Conservation (phyloP, 2,329 filamentous ascomycete species). For the Decorospora gaudefroyi region DNA sequence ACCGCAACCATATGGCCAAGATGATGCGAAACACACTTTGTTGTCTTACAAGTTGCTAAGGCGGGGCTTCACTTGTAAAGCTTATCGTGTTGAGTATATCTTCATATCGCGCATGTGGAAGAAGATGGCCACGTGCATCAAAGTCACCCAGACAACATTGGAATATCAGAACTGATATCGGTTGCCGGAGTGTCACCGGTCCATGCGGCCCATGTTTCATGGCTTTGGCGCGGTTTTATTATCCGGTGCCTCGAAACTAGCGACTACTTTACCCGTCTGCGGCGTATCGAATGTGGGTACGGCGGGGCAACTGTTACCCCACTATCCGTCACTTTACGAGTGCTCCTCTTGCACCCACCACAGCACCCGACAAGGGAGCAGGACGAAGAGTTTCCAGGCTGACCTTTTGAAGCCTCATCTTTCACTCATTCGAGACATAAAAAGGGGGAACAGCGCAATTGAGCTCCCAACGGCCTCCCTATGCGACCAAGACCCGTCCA, state of each 20-base stretch:
- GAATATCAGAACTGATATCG: too few species aligned
- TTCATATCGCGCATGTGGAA: too few species aligned
- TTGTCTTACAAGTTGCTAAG: not conserved
- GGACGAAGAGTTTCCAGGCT: not conserved
- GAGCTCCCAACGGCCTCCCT: not conserved
- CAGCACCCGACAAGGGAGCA: conserved; percentile 6
- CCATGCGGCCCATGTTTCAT: not conserved
- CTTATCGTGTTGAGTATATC: not conserved
- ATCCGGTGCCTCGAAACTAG: conserved; percentile 25
- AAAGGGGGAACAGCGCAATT: conserved; percentile 1
- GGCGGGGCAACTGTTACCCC: conserved; percentile 22
- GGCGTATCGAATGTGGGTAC: conserved; percentile 18
- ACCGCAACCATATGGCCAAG: not conserved
- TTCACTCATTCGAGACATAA: conserved; percentile 2
- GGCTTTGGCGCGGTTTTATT: conserved; percentile 17
- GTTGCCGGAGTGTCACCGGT: not conserved
- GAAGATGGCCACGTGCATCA: conserved; percentile 1
- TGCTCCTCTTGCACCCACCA: conserved; percentile 9
- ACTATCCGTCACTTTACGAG: conserved; percentile 18
- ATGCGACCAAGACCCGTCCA: conserved; percentile 4
- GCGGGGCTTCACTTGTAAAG: not conserved
- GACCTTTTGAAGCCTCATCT: conserved; percentile 10
- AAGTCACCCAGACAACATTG: not conserved
- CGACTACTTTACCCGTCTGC: conserved; percentile 21
- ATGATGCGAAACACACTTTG: too few species aligned